Base-by-base conservation (phyloP, 192 early-diverging fungal species). In the Umbelopsis sp. region DNA sequence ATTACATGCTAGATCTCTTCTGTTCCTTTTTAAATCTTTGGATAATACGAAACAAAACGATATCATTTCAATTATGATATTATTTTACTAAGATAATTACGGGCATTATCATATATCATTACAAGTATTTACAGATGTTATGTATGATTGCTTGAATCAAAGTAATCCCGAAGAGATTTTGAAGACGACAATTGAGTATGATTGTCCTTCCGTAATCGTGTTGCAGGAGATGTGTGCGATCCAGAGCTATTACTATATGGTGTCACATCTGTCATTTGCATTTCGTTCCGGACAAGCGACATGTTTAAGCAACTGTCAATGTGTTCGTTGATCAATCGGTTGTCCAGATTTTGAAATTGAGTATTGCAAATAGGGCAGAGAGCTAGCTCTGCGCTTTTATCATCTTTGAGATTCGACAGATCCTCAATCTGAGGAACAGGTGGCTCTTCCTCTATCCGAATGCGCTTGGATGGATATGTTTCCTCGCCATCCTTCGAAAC, bases 271-370 rank as follows among this genome's bases (percentile, higher is more conserved):
- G 38, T 11, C 8, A 41, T 11, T 41, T 41, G 16, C 56, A 62
- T 34, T 32, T 62, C 56, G 17, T 62, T 17, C 16, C 26, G 26
- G 34, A 62, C 56, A 17, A 62, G 20, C 20, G 56, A 32, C 56
- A 62, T 62, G 56, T 62, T 62, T 34, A 62, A 32, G 26, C 56
- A 62, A 26, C 26, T 62, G 20, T 62, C 56, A 2, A 62, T 62
- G 31, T 62, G 56, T 34, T 62, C 29, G 56, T 62, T 62, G 31
- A 62, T 32, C 10, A 20, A 20, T 8, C 20, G 26, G 34, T 62
- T 62, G 26, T 62, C 56, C 26, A 20, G 26, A 20, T 17, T 17
- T 7, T 62, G 0, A 6, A 62, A 34, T 32, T 14, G 4, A 3
- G 10, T 62, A 17, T 62, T 29, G 56, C 56, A 62, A 34, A 62